These are phyloP conservation scores for Lenzites betulinus DNA, from an alignment of 768 basidiomycete genomes.

Conservation along the genomic window DNA sequence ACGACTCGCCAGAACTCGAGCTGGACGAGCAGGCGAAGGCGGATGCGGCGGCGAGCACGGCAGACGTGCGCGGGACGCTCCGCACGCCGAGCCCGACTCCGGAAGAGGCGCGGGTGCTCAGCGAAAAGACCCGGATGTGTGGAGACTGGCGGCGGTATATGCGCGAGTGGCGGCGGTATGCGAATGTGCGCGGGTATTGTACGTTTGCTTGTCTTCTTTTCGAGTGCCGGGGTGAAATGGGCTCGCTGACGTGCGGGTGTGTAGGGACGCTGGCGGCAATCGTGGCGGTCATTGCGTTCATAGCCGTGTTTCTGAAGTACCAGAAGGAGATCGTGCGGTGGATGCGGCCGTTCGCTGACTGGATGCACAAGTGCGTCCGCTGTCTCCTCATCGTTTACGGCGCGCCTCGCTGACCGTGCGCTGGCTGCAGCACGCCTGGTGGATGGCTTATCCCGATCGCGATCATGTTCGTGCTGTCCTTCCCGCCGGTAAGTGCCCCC, in stretches of 20 bases:
- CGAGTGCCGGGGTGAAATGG: too few relatives aligned
- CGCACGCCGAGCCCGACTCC: slow-evolving; percentile 40
- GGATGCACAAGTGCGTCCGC: slow-evolving; percentile 57
- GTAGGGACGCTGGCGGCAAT: not conserved
- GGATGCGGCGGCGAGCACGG: not conserved
- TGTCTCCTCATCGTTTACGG: too few relatives aligned
- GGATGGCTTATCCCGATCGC: slow-evolving; percentile 44
- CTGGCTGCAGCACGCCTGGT: slow-evolving; percentile 1
- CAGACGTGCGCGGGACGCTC: slow-evolving; percentile 20
- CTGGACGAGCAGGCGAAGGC: not conserved
- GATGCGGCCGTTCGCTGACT: slow-evolving; percentile 63
- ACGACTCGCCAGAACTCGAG: not conserved
- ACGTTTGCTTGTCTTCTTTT: not conserved
- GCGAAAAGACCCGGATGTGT: slow-evolving; percentile 23
- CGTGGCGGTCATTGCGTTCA: slow-evolving; percentile 31
- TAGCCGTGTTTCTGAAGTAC: slow-evolving; percentile 41
- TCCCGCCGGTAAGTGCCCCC: slow-evolving; percentile 34
- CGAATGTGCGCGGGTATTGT: not conserved
- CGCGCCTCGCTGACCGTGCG: not conserved
- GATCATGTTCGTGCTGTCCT: slow-evolving; percentile 43
- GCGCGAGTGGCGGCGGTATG: not conserved
- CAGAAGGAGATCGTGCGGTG: slow-evolving; percentile 60
- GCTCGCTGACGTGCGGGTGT: not conserved
- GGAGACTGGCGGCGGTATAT: slow-evolving; percentile 40
- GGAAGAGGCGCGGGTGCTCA: slow-evolving; percentile 30